phyloP scores from a whole-genome alignment of 257 asterid species.

The Nicotiana otophora region DNA sequence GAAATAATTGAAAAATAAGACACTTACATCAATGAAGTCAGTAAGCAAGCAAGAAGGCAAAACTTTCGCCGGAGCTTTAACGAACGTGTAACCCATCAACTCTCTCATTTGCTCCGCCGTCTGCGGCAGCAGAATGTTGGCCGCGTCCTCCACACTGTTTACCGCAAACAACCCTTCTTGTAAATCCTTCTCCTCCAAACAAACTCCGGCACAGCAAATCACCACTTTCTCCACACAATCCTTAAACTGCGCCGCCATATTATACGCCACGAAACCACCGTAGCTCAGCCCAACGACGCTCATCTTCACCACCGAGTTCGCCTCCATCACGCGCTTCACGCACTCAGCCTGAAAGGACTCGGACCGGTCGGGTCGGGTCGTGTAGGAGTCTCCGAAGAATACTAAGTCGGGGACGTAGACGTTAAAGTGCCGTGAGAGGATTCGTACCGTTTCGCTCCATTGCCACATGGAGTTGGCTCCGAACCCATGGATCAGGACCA shows the following conservation, averaged over 20 bases:
- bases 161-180: constrained; percentile 56
- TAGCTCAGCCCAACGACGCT: constrained; percentile 59
- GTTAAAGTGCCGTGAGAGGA: constrained; percentile 42
- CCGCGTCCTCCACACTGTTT: constrained; percentile 48
- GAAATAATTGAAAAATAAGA: neutral
- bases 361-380: constrained; percentile 51
- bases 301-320: constrained; percentile 37
- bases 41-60: constrained; percentile 49
- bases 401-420: constrained; percentile 65
- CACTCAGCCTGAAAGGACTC: constrained; percentile 63
- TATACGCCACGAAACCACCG: constrained; percentile 73
- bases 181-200: constrained; percentile 63
- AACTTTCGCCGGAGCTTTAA: constrained; percentile 39
- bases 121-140: constrained; percentile 52
- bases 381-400: constrained; percentile 51
- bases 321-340: constrained; percentile 48
- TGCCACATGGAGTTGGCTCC: constrained; percentile 67
- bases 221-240: constrained; percentile 53
- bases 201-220: constrained; percentile 61
- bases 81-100: constrained; percentile 37
- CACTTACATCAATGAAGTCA: constrained; percentile 52
- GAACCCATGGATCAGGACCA: constrained; percentile 65
- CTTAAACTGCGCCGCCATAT: constrained; percentile 52
- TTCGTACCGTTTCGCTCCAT: constrained; percentile 41
- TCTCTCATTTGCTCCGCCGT: constrained; percentile 61